Conservation (phyloP, 257 asterid genomes). For the Forsythia viridissima region DNA sequence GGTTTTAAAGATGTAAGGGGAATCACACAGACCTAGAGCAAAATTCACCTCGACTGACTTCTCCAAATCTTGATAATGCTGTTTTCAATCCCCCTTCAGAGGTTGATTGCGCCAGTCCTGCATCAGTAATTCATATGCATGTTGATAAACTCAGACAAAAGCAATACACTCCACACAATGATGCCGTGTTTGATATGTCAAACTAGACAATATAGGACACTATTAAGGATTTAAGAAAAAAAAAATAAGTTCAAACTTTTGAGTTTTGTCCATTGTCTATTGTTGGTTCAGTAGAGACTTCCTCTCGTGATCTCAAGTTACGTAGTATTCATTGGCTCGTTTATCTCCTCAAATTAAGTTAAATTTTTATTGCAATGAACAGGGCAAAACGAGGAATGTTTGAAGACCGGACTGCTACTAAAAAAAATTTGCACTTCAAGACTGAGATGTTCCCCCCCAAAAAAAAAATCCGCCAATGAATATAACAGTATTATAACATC, state of each 20-base stretch:
- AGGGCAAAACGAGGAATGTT: too few species aligned
- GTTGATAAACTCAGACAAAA: not conserved
- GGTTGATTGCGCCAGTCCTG: conserved; percentile 56
- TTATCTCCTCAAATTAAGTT: not conserved
- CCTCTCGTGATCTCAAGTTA: not conserved
- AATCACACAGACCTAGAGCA: not conserved
- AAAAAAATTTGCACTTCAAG: too few species aligned
- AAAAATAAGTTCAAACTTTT: too few species aligned
- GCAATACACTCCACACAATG: not conserved
- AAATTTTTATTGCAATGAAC: not conserved
- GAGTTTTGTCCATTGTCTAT: too few species aligned
- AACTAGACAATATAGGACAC: too few species aligned
- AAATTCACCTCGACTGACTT: conserved; percentile 50
- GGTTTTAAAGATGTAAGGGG: not conserved
- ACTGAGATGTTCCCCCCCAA: too few species aligned
- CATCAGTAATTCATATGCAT: conserved; percentile 13
- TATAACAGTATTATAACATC: not conserved
- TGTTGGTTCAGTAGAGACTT: too few species aligned
- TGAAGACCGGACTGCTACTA: too few species aligned
- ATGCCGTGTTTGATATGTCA: not conserved
- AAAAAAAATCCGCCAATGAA: not conserved
- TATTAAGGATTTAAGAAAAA: too few species aligned
- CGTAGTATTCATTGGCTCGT: not conserved
- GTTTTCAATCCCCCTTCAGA: conserved; percentile 36
- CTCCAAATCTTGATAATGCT: conserved; percentile 53